A percentile compares a stretch with the other conserved stretches of the same genome.
Evolutionary conservation across 2,329 filamentous ascomycete genomes (phyloP).

Genomic region (Colletotrichum abscissum): DNA sequence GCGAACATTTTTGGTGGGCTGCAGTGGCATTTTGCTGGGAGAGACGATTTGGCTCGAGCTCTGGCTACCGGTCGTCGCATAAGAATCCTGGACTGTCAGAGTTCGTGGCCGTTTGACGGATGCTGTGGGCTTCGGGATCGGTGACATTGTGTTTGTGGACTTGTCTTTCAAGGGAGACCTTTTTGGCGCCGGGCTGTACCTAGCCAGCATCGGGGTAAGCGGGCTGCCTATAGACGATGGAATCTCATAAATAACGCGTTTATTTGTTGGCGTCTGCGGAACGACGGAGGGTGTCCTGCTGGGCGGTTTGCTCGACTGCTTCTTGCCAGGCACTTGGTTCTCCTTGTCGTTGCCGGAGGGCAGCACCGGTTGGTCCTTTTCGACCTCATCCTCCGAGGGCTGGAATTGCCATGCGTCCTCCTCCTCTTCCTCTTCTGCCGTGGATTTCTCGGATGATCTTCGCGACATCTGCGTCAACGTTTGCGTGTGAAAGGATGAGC

Average conservation of each 20-base stretch:
- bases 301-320: conserved; percentile 44
- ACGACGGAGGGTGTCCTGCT: conserved; percentile 46
- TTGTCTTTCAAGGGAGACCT: conserved; percentile 53
- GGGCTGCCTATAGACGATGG: conserved; percentile 59
- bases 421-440: conserved; percentile 20
- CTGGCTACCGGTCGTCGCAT: conserved; percentile 44
- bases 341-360: conserved; percentile 53
- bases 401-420: conserved; percentile 41
- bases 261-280: conserved; percentile 54
- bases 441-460: conserved; percentile 52
- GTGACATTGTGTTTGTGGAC: conserved; percentile 41
- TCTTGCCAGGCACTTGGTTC: conserved; percentile 25
- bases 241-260: conserved; percentile 50
- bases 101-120: conserved; percentile 42
- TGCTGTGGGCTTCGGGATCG: conserved; percentile 19
- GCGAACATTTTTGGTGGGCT: conserved; percentile 35
- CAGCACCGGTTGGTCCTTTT: conserved; percentile 40
- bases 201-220: conserved; percentile 51
- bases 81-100: conserved; percentile 59
- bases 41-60: conserved; percentile 25
- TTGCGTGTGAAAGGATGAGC: conserved; percentile 52
- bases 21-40: conserved; percentile 38
- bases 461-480: conserved; percentile 56
- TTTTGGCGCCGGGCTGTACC: conserved; percentile 48
- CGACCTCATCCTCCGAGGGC: conserved; percentile 53